Evolutionary conservation across 768 basidiomycete genomes (phyloP), one percentile per base, ranked within the genome.

Genomic region (Lyophyllum shimeji): DNA sequence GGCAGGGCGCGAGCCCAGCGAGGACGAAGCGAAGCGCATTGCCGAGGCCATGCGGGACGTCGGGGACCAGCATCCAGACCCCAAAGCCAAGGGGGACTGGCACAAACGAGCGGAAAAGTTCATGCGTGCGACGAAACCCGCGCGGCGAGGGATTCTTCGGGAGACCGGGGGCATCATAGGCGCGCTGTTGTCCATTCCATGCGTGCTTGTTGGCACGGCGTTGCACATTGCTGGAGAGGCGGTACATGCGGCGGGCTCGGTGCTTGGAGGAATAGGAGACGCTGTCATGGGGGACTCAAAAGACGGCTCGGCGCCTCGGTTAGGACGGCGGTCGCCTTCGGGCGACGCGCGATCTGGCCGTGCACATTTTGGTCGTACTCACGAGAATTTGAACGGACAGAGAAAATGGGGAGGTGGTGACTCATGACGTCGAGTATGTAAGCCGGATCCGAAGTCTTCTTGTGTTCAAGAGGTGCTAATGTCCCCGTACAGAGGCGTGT

Each of bases 31-130:
- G 9, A 50, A 52, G 33, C 46, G 21, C 4, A 46, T 60, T 13
- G 59, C 55, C 18, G 50, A 11, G 7, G 55, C 59, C 2, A 57
- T 60, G 59, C 59, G 52, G 15, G 37, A 50, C 11, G 59, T 60
- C 9, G 59, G 55, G 15, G 55, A 60, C 31, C 52, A 25, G n/a
- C 59, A 60, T 2, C 42, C 39, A 2, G 47, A 60, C 44, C 55
- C 50, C 2, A 39, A 45, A 18, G 43, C 50, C 20, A 52, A 46
- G 46, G 24, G 24, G 0, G 45, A 37, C 11, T 60, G 59, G 59
- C 29, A 57, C 27, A 50, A 18, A 27, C 47, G 49, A 23, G 55
- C 59, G n/a, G 46, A 56, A 7, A 49, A 44, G 39, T 60, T 60
- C 39, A 6, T 29, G n/a, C 57, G 52, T 20, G 52, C 57, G 6